phyloP scores from a whole-genome alignment of 768 basidiomycete species.

The Baorangia bicolor region DNA sequence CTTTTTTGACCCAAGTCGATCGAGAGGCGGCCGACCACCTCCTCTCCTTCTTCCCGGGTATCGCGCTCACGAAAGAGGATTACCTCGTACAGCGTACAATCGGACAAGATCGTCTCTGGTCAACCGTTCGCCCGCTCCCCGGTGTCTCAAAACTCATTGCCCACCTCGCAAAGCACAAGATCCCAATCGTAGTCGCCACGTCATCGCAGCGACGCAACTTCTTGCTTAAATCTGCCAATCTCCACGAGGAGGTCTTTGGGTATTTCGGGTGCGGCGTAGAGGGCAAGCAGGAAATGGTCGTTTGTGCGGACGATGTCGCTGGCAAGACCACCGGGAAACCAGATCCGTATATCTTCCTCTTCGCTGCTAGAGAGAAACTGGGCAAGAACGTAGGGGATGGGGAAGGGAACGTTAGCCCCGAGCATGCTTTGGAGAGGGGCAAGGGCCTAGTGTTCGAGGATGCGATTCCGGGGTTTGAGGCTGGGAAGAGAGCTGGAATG shows the following conservation, averaged over 20 bases:
- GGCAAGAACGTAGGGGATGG: conserved; percentile 54
- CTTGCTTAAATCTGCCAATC: conserved; percentile 63
- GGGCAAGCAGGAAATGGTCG: conserved; percentile 45
- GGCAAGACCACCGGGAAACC: conserved; percentile 70
- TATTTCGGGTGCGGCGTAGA: conserved; percentile 24
- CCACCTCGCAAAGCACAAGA: conserved; percentile 63
- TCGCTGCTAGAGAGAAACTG: conserved; percentile 62
- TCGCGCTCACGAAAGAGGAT: conserved; percentile 59
- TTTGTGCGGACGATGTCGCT: conserved; percentile 72
- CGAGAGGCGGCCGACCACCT: conserved; percentile 61
- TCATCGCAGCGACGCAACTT: conserved; percentile 68
- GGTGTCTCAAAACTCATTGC: conserved; percentile 67
- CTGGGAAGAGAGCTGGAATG: conserved; percentile 85
- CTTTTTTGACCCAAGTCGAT: conserved; percentile 48
- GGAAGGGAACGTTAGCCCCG: conserved; percentile 33
- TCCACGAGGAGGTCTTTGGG: conserved; percentile 53
- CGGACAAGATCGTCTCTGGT: conserved; percentile 67
- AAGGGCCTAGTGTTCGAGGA: conserved; percentile 85
- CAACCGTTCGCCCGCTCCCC: conserved; percentile 67
- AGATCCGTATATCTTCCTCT: conserved; percentile 76
- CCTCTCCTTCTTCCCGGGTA: conserved; percentile 74
- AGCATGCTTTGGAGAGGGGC: conserved; percentile 46
- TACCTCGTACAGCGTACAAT: conserved; percentile 57
- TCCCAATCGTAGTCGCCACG: conserved; percentile 84
- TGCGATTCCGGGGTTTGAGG: conserved; percentile 70